phyloP scores from a whole-genome alignment of 257 asterid genomes.

The Ligustrum vulgare region DNA sequence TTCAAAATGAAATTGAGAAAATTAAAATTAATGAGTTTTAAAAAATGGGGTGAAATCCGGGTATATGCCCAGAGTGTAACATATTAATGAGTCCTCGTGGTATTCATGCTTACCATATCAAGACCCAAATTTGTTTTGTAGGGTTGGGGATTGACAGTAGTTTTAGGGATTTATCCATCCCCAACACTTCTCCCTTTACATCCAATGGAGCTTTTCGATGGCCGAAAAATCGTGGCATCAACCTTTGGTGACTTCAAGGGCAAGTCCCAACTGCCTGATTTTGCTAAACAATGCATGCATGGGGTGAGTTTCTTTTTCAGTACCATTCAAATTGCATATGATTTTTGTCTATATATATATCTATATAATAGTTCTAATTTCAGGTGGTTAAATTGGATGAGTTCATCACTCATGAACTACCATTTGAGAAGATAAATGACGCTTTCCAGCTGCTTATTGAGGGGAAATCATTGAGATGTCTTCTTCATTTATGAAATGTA shows the following conservation, averaged over 20 bases:
- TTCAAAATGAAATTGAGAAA: too few relatives aligned
- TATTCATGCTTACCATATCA: too few relatives aligned
- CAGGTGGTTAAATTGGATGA: conserved; percentile 83
- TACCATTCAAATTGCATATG: neutral
- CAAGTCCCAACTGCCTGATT: conserved; percentile 70
- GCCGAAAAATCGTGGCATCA: conserved; percentile 74
- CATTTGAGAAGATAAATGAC: conserved; percentile 68
- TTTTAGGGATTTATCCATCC: conserved; percentile 67
- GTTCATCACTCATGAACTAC: conserved; percentile 76
- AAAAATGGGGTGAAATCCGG: too few relatives aligned
- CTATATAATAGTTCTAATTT: neutral
- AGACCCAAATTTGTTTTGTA: conserved; percentile 17
- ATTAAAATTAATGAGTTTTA: too few relatives aligned
- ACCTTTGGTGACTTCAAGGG: conserved; percentile 92
- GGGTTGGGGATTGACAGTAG: conserved; percentile 91
- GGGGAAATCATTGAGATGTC: conserved; percentile 83
- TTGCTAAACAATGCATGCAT: conserved; percentile 60
- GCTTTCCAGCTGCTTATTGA: conserved; percentile 63
- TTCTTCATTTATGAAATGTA: conserved; percentile 51
- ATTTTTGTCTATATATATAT: too few relatives aligned
- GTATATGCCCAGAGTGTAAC: too few relatives aligned
- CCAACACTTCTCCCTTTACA: conserved; percentile 78
- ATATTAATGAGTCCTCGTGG: too few relatives aligned
- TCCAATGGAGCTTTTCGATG: conserved; percentile 88
- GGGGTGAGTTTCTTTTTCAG: conserved; percentile 53